Conservation (phyloP, 306 rosid species). For the Trifolium pratense region DNA sequence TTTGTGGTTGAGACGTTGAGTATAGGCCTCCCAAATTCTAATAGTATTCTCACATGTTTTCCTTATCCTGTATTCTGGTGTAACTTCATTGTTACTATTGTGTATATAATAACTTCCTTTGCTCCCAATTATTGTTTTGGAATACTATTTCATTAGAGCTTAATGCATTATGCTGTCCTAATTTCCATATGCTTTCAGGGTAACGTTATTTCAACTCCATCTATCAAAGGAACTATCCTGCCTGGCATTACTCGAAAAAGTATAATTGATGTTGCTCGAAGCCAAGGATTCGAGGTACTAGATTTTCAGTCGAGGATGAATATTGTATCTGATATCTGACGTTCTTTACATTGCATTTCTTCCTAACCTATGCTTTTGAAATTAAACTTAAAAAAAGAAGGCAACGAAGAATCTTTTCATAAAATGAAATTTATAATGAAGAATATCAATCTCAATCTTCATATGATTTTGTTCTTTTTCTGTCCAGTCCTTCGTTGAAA, state of each 20-base stretch:
- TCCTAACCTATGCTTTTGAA: neutral
- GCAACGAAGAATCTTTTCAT: conserved; percentile 12
- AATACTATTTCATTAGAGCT: conserved; percentile 26
- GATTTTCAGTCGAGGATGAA: conserved; percentile 29
- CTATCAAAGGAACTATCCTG: conserved; percentile 88
- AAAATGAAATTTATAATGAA: neutral
- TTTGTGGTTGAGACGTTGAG: too few species aligned
- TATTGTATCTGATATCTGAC: conserved; percentile 29
- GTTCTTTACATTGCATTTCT: conserved; percentile 20
- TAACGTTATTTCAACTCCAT: conserved; percentile 79
- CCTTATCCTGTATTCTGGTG: conserved; percentile 10
- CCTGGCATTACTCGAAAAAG: conserved; percentile 98
- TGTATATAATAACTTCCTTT: neutral
- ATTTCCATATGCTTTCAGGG: conserved; percentile 55
- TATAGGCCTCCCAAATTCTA: too few species aligned
- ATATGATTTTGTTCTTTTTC: conserved; percentile 18
- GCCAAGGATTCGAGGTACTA: conserved; percentile 87
- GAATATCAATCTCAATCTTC: neutral
- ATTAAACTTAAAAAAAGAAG: conserved; percentile 4
- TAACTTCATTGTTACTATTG: conserved; percentile 18
- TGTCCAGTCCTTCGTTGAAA: conserved; percentile 6
- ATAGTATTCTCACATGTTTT: conserved; percentile 13
- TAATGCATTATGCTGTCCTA: conserved; percentile 12
- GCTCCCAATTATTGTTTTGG: neutral
- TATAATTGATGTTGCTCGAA: conserved; percentile 89